A percentile compares a stretch with the other conserved stretches of the same genome.
These are phyloP conservation scores for Trebouxia gelatinosa DNA, from an alignment of 163 green algal species.

Conservation along the genomic window DNA sequence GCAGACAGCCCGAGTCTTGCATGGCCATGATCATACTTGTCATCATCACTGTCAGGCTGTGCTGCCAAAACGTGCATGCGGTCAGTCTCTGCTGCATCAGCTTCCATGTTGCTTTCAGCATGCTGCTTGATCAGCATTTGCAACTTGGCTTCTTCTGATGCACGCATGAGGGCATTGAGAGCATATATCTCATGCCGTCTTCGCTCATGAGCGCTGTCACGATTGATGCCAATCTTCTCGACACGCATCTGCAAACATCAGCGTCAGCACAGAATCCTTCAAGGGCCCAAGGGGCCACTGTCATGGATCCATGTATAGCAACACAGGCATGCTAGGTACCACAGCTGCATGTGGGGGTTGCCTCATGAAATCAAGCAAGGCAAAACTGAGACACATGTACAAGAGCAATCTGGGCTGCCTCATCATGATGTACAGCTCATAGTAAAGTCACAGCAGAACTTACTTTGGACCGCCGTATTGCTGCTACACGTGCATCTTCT, in stretches of 20 bases:
- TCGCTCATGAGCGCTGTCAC: conserved; percentile 6
- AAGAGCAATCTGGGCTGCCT: no score
- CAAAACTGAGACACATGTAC: no score
- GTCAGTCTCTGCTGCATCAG: not conserved
- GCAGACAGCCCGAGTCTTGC: no score
- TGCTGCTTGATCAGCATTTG: conserved; percentile 27
- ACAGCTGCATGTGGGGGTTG: not conserved
- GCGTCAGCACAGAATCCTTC: not conserved
- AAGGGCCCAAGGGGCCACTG: no score
- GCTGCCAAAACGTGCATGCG: conserved; percentile 8
- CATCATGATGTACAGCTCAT: no score
- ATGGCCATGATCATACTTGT: no score
- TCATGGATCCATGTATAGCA: not conserved
- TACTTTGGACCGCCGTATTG: not conserved
- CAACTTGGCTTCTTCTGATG: conserved; percentile 21
- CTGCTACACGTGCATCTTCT: not conserved
- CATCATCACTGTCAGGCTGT: conserved; percentile 26
- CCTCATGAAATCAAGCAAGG: not conserved
- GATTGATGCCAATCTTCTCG: conserved; percentile 19
- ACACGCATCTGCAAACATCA: conserved; percentile 17
- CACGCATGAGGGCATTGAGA: conserved; percentile 13
- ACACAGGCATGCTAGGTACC: not conserved
- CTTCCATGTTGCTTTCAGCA: not conserved
- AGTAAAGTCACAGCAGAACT: no score
- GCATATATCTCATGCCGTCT: conserved; percentile 17